Base-by-base conservation (phyloP, 306 rosid genomes). In the Parietaria judaica region DNA sequence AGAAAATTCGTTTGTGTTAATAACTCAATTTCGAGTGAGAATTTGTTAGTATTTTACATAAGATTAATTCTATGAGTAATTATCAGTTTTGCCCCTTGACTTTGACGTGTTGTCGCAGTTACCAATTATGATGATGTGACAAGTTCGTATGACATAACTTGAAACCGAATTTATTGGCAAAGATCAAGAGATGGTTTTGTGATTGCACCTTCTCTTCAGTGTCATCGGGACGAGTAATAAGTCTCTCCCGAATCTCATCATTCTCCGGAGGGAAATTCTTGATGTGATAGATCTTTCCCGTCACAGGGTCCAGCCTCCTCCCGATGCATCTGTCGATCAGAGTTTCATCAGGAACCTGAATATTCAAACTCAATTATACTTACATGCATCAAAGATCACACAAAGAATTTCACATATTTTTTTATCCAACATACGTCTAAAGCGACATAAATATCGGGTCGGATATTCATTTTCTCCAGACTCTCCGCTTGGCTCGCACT, bases 301-400 rank as follows among this genome's bases (percentile, higher is more conserved):
- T 92, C 68, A 69, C 85, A 31, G 96, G 95, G 58, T 92, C 98
- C 64, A 85, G 78, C 77, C 95, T 86, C 81, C 98, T 80, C 57
- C 95, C 96, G 79, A 84, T 71, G 81, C 95, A 85, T 88, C 98
- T 88, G 85, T 92, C 88, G 86, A 88, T 80, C 81, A 92, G 95
- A 86, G 77, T 84, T 80, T 92, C 98, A 76, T 92, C 98, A 86
- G 94, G 96, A 82, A 92, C 98, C 98, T 92, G 98, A 77, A 79
- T 79, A 84, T 80, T 72, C 56, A 70, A 70, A 38, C 46, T 56
- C 57, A 44, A 41, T 47, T 36, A 7, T 10, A 36, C 17, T 14
- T 6, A 15, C 12, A 16, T 37, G 35, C 35, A 36, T 7, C 45
- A 58, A 54, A 61, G 14, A 69, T 41, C 38, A 8, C 37, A 37